Percentiles rank a stretch among this genome's conserved stretches.
These are phyloP conservation scores for Penicillium riverlandense DNA, from an alignment of 495 filamentous ascomycete species.

Conservation along the genomic window DNA sequence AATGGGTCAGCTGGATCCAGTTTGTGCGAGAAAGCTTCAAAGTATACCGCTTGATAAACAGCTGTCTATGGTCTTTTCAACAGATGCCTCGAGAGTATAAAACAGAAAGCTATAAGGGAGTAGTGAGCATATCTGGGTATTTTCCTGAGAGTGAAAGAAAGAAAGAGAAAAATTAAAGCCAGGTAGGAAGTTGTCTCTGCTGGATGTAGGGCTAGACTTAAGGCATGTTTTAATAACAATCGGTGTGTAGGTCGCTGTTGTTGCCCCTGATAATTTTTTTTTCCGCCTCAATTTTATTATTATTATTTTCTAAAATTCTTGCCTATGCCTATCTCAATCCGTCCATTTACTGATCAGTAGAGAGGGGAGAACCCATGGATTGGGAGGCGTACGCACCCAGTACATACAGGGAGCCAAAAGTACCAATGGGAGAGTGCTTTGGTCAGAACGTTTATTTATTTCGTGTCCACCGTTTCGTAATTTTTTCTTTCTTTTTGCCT, in stretches of 20 bases:
- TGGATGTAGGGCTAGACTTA: slow-evolving; percentile 21
- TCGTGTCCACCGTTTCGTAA: background rate
- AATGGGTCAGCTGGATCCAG: background rate
- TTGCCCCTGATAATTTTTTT: background rate
- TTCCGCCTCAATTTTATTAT: background rate
- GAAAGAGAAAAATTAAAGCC: slow-evolving; percentile 2
- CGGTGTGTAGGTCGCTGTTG: slow-evolving; percentile 1
- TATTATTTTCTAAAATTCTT: background rate
- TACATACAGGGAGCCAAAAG: background rate
- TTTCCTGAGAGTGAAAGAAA: background rate
- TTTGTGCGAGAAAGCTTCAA: too few relatives aligned
- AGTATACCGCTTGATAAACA: background rate
- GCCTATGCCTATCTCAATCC: too few relatives aligned
- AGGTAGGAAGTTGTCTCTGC: slow-evolving; percentile 11
- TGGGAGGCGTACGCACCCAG: background rate
- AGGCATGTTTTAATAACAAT: slow-evolving; percentile 24
- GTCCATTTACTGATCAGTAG: background rate
- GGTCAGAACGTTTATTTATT: background rate
- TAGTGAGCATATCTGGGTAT: background rate
- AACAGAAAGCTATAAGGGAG: slow-evolving; percentile 1
- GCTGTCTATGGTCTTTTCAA: background rate
- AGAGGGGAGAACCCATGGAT: background rate
- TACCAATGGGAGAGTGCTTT: background rate
- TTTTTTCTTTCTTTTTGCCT: slow-evolving; percentile 2
- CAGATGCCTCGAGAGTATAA: background rate